Evolutionary conservation across 2,329 filamentous ascomycete species (phyloP).

Genomic region (Pyrenochaeta sp.): DNA sequence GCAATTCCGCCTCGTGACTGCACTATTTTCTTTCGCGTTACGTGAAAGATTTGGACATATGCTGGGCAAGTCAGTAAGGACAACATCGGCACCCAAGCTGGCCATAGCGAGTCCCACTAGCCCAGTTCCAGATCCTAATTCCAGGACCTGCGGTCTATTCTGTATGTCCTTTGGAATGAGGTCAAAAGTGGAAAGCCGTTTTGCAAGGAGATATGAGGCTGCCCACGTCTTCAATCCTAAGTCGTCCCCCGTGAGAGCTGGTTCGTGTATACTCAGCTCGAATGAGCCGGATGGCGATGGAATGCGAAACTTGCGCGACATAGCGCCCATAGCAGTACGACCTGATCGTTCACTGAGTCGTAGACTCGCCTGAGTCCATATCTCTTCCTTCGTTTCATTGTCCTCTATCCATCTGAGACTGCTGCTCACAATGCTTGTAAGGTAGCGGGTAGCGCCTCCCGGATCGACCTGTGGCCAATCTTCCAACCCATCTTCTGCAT

Average conservation of each 20-base stretch:
- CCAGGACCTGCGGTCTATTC: conserved; percentile 61
- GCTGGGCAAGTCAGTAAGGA: conserved; percentile 83
- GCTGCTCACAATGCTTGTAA: conserved; percentile 74
- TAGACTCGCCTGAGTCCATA: conserved; percentile 82
- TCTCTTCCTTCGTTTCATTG: conserved; percentile 70
- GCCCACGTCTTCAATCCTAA: conserved; percentile 96
- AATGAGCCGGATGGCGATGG: conserved; percentile 52
- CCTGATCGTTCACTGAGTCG: conserved; percentile 88
- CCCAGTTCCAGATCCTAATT: conserved; percentile 90
- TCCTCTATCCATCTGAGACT: conserved; percentile 73
- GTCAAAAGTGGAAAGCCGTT: conserved; percentile 63
- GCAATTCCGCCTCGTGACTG: conserved; percentile 62
- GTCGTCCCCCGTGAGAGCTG: conserved; percentile 85
- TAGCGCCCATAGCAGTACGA: conserved; percentile 71
- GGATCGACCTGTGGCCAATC: conserved; percentile 51
- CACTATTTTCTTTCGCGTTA: conserved; percentile 73
- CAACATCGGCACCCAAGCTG: conserved; percentile 71
- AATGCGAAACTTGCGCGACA: conserved; percentile 69
- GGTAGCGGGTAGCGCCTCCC: conserved; percentile 68
- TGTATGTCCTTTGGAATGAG: conserved; percentile 9
- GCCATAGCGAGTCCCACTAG: conserved; percentile 89
- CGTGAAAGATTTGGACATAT: conserved; percentile 82
- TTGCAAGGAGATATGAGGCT: conserved; percentile 85
- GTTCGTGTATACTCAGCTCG: conserved; percentile 80
- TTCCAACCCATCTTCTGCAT: not conserved